phyloP scores from a whole-genome alignment of 352 stramenopile genomes.

The Phytophthora syringae region DNA sequence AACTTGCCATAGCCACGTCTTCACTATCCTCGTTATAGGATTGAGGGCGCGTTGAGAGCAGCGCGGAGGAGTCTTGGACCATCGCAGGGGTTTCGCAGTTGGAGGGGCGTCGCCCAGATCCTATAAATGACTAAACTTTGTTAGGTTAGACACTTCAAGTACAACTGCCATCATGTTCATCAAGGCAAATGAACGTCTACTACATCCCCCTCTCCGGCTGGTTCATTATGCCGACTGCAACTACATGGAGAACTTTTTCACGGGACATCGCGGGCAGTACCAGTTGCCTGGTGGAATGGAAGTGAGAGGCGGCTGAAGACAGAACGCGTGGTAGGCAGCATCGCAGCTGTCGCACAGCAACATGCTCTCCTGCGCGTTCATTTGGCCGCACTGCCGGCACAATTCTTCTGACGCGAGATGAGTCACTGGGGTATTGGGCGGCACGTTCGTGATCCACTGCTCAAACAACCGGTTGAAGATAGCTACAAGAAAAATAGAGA shows the following conservation, averaged over 20 bases:
- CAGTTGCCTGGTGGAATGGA: slow-evolving; percentile 78
- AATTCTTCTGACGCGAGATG: slow-evolving; percentile 73
- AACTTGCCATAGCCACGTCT: slow-evolving; percentile 10
- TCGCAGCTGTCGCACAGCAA: slow-evolving; percentile 88
- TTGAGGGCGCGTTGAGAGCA: slow-evolving; percentile 18
- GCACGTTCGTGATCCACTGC: slow-evolving; percentile 67
- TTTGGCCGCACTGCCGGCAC: slow-evolving; percentile 69
- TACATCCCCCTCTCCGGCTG: slow-evolving; percentile 5
- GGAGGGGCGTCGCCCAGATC: slow-evolving; percentile 21
- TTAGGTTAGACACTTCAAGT: slow-evolving; percentile 7
- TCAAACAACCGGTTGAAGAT: slow-evolving; percentile 86
- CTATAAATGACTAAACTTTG: slow-evolving; percentile 31
- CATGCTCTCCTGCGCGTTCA: slow-evolving; percentile 77
- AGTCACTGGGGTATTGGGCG: slow-evolving; percentile 54
- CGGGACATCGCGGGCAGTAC: slow-evolving; percentile 79
- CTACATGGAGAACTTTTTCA: slow-evolving; percentile 49
- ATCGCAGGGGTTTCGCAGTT: slow-evolving; percentile 28
- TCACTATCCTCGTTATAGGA: slow-evolving; percentile 22
- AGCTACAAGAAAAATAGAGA: slow-evolving; percentile 33
- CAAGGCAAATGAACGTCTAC: slow-evolving; percentile 8
- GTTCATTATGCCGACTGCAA: slow-evolving; percentile 2
- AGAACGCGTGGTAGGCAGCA: slow-evolving; percentile 85
- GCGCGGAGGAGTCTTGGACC: slow-evolving; percentile 23
- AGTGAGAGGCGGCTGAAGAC: slow-evolving; percentile 64
- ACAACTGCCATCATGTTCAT: background rate